Conservation (phyloP, 768 basidiomycete species). For the Fistulinella prunicolor region DNA sequence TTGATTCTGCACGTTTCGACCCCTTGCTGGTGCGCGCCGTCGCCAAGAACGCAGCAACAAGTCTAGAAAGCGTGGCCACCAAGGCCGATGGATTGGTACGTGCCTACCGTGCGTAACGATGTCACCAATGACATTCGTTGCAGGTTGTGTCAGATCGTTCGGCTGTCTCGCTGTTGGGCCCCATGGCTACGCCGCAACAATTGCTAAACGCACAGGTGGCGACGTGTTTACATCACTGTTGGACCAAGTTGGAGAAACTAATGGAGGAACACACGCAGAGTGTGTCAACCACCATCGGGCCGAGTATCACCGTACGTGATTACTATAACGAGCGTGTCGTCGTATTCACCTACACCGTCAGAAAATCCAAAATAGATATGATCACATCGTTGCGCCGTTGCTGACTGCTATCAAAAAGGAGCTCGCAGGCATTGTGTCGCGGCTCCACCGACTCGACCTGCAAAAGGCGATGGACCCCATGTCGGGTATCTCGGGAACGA, state of each 20-base stretch:
- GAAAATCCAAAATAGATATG: constrained; percentile 40
- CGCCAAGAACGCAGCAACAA: constrained; percentile 66
- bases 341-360: constrained; percentile 4
- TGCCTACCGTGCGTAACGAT: background rate
- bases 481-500: constrained; percentile 49
- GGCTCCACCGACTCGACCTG: constrained; percentile 85
- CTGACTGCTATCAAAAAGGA: constrained; percentile 75
- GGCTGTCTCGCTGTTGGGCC: constrained; percentile 71
- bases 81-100: constrained; percentile 71
- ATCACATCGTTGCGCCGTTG: constrained; percentile 59
- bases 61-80: constrained; percentile 65
- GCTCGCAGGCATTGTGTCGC: constrained; percentile 70
- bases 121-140: background rate
- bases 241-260: constrained; percentile 23
- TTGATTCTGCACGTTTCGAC: constrained; percentile 53
- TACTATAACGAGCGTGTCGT: background rate
- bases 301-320: constrained; percentile 55
- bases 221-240: constrained; percentile 50
- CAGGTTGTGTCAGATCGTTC: constrained; percentile 72
- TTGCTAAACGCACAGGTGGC: constrained; percentile 73
- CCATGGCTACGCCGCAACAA: constrained; percentile 76
- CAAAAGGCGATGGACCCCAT: constrained; percentile 66
- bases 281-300: constrained; percentile 53
- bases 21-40: constrained; percentile 79
- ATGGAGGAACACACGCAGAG: constrained; percentile 28